Conservation (phyloP, 768 basidiomycete species). For the Aureoboletus auriporus region DNA sequence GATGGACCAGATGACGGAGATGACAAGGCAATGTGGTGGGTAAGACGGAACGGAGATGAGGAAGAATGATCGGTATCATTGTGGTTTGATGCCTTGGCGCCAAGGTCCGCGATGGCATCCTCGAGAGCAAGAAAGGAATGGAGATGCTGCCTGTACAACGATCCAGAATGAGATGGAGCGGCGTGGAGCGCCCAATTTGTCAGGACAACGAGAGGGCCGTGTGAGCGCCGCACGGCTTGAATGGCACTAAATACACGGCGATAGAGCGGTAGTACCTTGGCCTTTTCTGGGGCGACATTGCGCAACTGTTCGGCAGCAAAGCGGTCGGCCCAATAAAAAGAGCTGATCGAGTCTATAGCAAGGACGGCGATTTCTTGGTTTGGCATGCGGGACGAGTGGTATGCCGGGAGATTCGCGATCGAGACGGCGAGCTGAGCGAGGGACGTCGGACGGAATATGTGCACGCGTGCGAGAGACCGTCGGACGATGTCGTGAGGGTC, state of each 20-base stretch:
- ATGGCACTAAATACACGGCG: slow-evolving; percentile 49
- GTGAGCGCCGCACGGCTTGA: slow-evolving; percentile 42
- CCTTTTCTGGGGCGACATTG: slow-evolving; percentile 10
- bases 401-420: slow-evolving; percentile 52
- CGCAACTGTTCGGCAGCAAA: slow-evolving; percentile 55
- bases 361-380: slow-evolving; percentile 59
- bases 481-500: slow-evolving; percentile 30
- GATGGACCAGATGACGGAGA: slow-evolving; percentile 16
- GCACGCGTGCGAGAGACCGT: slow-evolving; percentile 49
- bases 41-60: slow-evolving; percentile 29
- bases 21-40: slow-evolving; percentile 39
- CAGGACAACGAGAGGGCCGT: slow-evolving; percentile 49
- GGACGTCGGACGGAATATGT: slow-evolving; percentile 67
- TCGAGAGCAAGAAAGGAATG: slow-evolving; percentile 37
- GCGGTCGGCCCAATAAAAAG: slow-evolving; percentile 78
- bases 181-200: slow-evolving; percentile 59
- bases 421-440: slow-evolving; percentile 67
- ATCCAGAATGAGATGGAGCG: slow-evolving; percentile 13
- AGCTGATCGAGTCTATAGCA: slow-evolving; percentile 70
- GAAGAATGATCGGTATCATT: slow-evolving; percentile 8
- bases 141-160: slow-evolving; percentile 51
- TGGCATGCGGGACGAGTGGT: slow-evolving; percentile 46
- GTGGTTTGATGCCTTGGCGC: slow-evolving; percentile 6
- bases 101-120: slow-evolving; percentile 11
- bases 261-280: slow-evolving; percentile 33